Base-by-base conservation (phyloP, 306 rosid genomes). In the Casuarina cunninghamiana region DNA sequence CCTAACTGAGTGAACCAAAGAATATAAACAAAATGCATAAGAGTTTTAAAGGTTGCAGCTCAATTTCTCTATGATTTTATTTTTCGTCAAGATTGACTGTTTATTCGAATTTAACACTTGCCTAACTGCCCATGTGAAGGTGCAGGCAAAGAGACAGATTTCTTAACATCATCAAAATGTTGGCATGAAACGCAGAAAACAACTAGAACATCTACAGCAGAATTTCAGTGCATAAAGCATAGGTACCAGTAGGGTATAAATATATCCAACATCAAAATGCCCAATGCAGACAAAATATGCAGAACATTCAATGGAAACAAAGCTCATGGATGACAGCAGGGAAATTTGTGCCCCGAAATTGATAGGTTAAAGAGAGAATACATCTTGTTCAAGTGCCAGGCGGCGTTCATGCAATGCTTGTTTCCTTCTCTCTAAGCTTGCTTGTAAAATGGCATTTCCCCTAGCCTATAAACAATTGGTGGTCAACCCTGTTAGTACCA, bases 351-450 rank as follows among this genome's bases (percentile, higher is more conserved):
- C 48, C 17, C 11, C 70, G 32, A 68, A 21, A 70, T 26, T 50
- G 12, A 49, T 69, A 38, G 17, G 54, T 49, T 32, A 74, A 74
- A 62, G 48, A 77, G 62, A 6, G 48, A 78, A 58, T 91, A 96
- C 99, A 85, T 96, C 98, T 89, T 96, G 99, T 67, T 96, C 99
- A 80, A 96, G 98, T 74, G 98, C 99, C 88, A 96, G 77, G 66
- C 99, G 98, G 76, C 98, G 86, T 85, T 96, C 99, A 76, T 96
- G 99, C 91, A 96, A 83, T 84, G 99, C 99, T 82, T 96, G 98
- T 86, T 96, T 96, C 86, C 98, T 91, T 91, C 99, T 91, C 83
- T 96, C 99, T 81, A 96, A 87, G 90, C 99, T 93, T 81, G 98
- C 99, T 85, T 96, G 99, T 85, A 96, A 84, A 86, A 93, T 91